A percentile compares a stretch with the other conserved stretches of the same genome.
Conservation (phyloP, 495 filamentous ascomycete species). For the Xylaria curta region DNA sequence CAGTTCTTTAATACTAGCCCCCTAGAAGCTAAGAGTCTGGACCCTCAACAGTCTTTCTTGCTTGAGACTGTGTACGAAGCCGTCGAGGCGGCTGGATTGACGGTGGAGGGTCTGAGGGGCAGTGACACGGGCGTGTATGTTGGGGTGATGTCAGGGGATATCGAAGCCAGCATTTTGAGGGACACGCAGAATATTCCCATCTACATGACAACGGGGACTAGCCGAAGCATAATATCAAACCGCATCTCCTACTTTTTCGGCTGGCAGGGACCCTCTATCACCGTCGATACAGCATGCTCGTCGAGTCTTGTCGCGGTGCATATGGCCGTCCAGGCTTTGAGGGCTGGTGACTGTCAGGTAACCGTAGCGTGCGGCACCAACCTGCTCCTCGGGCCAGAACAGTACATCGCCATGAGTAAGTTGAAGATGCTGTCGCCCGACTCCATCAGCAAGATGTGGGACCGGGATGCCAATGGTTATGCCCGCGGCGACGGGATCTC, state of each 20-base stretch:
- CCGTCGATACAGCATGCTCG: conserved; percentile 54
- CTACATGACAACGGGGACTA: conserved; percentile 47
- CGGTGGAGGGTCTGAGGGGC: no score
- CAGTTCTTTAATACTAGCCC: no score
- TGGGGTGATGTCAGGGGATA: no score
- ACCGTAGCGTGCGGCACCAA: conserved; percentile 50
- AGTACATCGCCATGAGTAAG: background rate
- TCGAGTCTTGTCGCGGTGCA: conserved; percentile 48
- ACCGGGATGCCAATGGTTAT: conserved; percentile 64
- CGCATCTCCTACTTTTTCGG: conserved; percentile 57
- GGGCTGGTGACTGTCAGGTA: conserved; percentile 42
- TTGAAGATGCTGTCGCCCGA: conserved; percentile 4
- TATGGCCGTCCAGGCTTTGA: conserved; percentile 47
- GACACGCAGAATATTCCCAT: no score
- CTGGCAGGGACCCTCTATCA: conserved; percentile 43
- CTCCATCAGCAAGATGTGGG: conserved; percentile 40
- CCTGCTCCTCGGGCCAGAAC: conserved; percentile 31
- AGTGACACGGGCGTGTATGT: no score
- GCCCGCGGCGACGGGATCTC: conserved; percentile 43
- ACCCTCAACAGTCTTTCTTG: no score
- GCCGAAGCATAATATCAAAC: conserved; percentile 52
- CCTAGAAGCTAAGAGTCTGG: no score
- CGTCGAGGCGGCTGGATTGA: no score
- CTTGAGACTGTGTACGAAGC: no score
- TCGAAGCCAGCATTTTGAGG: no score